Conservation (phyloP, 116 monocot species). For the Phalaenopsis hybrid region DNA sequence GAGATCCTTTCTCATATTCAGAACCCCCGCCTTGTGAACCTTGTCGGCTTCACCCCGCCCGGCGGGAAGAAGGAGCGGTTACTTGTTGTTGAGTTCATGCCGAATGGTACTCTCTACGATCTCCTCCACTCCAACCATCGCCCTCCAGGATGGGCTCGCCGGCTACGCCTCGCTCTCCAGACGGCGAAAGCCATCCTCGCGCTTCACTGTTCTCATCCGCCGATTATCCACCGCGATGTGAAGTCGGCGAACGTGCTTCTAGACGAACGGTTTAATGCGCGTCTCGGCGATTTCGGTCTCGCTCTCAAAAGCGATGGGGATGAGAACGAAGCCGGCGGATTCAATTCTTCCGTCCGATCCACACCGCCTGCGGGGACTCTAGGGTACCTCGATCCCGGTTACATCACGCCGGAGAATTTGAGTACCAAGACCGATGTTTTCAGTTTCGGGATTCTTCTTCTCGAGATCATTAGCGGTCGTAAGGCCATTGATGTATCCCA, state of each 20-base stretch:
- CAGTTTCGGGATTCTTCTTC: constrained; percentile 87
- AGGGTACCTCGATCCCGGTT: constrained; percentile 84
- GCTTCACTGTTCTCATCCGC: constrained; percentile 45
- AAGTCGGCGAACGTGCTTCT: constrained; percentile 77
- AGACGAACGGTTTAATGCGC: constrained; percentile 49
- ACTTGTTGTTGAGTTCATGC: constrained; percentile 67
- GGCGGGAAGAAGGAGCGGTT: constrained; percentile 13
- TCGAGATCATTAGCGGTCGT: constrained; percentile 92
- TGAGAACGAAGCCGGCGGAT: neutral
- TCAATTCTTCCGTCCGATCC: constrained; percentile 12
- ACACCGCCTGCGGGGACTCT: constrained; percentile 83
- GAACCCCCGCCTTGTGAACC: constrained; percentile 52
- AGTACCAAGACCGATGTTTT: constrained; percentile 95
- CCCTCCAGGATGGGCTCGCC: constrained; percentile 38
- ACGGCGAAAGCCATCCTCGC: constrained; percentile 30
- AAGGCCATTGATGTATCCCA: constrained; percentile 89
- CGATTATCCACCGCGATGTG: constrained; percentile 74
- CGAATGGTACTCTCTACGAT: constrained; percentile 72
- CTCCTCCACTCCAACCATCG: constrained; percentile 37
- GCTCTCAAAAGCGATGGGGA: constrained; percentile 27
- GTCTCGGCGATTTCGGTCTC: constrained; percentile 79
- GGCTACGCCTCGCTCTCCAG: constrained; percentile 54
- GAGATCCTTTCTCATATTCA: constrained; percentile 45
- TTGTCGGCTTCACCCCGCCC: constrained; percentile 45
- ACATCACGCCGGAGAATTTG: constrained; percentile 76